Conservation (phyloP, 352 stramenopile species). For the Globisporangium sylvaticum region DNA sequence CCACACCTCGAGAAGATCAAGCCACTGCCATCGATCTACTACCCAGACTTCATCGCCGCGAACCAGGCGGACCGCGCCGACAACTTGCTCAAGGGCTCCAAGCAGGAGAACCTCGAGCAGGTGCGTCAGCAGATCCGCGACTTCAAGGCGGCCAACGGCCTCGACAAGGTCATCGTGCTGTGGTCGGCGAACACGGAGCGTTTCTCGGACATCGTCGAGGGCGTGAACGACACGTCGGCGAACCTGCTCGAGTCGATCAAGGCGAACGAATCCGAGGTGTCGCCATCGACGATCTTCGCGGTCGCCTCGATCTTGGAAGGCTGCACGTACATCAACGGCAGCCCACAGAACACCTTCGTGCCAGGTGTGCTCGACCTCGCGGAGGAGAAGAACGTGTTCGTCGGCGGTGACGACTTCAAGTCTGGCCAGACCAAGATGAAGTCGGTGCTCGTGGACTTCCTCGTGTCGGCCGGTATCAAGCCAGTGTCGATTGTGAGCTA, state of each 20-base stretch:
- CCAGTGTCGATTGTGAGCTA: slow-evolving; percentile 99
- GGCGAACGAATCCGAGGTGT: slow-evolving; percentile 92
- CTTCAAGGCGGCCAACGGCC: slow-evolving; percentile 93
- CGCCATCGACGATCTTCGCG: slow-evolving; percentile 97
- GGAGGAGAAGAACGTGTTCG: slow-evolving; percentile 93
- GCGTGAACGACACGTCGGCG: slow-evolving; percentile 97
- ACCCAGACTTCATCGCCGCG: slow-evolving; percentile 98
- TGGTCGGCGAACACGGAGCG: slow-evolving; percentile 99
- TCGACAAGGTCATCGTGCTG: slow-evolving; percentile 98
- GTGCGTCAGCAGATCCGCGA: slow-evolving; percentile 93
- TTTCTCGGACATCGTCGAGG: slow-evolving; percentile 96
- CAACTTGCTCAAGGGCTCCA: slow-evolving; percentile 95
- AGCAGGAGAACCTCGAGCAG: slow-evolving; percentile 96
- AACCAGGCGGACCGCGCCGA: slow-evolving; percentile 98
- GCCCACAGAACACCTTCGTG: slow-evolving; percentile 99
- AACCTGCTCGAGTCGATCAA: slow-evolving; percentile 97
- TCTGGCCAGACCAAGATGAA: slow-evolving; percentile 99
- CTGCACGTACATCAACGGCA: slow-evolving; percentile 99
- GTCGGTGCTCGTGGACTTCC: slow-evolving; percentile 98
- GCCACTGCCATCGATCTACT: slow-evolving; percentile 97
- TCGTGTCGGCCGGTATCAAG: slow-evolving; percentile 98
- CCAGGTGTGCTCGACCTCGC: slow-evolving; percentile 95
- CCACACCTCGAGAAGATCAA: slow-evolving; percentile 96
- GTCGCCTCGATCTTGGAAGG: slow-evolving; percentile 98
- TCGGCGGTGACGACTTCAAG: slow-evolving; percentile 99